Evolutionary conservation across 192 early-diverging fungal genomes (phyloP), one percentile per base, ranked within the genome.

Genomic region (Gonapodya prolifera): DNA sequence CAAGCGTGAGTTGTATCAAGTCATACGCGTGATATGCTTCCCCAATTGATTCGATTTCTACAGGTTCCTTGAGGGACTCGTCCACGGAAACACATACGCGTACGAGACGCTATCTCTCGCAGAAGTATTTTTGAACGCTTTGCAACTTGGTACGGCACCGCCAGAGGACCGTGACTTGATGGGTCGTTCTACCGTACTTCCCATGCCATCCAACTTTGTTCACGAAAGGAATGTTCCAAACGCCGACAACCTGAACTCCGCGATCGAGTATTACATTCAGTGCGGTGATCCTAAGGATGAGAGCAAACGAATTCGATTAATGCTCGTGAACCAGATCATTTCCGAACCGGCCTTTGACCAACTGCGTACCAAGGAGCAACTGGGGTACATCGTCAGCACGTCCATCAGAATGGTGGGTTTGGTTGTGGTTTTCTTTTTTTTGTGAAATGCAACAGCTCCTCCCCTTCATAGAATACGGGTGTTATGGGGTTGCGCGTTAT

Each of bases 261-360:
- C 93, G 33, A 89, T 97, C 34, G 94, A 96, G 71, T 88, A 94
- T 82, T 92, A 91, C 77, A 78, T 95, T 28, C 93, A 95, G 79
- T 29, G 95, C 34, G 95, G 96, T 0, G 86, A 89, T 79, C 85
- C 88, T 32, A 85, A 86, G 1, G 84, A 95, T 78, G 85, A 79
- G 34, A 79, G 84, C 29, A 81, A 89, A 33, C 92, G 95, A 34
- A 89, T 88, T 34, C 81, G 89, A 18, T 82, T 94, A 28, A 84
- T 87, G 35, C 86, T 99, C 69, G 77, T 95, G 75, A 87, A 89
- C 17, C 93, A 96, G 77, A 93, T 99, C 45, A 83, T 90, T 28
- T 85, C 91, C 70, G 96, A 99, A 81, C 94, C 95, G 34, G 92
- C 87, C 79, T 99, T 98, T 83, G 91, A 98, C 83, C 91, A 96